Percentiles rank a stretch among this genome's conserved stretches.
Conservation (phyloP, 2,329 filamentous ascomycete genomes). For the Calonectria hongkongensis region DNA sequence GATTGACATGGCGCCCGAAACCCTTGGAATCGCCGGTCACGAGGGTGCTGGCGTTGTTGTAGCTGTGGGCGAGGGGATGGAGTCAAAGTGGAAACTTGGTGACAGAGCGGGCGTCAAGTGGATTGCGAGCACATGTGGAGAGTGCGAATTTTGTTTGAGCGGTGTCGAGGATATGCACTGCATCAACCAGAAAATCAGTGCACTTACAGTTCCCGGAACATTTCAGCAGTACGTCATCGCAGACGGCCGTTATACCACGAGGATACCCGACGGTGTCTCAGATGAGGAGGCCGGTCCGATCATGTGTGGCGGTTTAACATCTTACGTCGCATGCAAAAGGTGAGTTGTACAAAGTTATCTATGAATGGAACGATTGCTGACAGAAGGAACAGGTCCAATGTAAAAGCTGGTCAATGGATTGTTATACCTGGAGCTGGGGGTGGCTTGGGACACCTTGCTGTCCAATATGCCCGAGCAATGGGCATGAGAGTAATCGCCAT, state of each 20-base stretch:
- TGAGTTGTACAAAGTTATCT: background rate
- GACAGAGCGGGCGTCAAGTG: slow-evolving; percentile 91
- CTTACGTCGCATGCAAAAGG: slow-evolving; percentile 90
- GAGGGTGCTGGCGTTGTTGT: slow-evolving; percentile 87
- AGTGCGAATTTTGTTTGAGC: slow-evolving; percentile 86
- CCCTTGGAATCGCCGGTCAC: slow-evolving; percentile 77
- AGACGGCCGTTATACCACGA: slow-evolving; percentile 87
- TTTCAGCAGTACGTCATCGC: slow-evolving; percentile 93
- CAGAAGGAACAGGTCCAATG: slow-evolving; percentile 69
- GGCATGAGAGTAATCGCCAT: slow-evolving; percentile 86
- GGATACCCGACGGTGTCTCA: slow-evolving; percentile 81
- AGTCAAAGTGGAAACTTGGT: slow-evolving; percentile 81
- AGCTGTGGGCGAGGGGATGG: slow-evolving; percentile 83
- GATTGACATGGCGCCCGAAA: slow-evolving; percentile 43
- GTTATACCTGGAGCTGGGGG: slow-evolving; percentile 91
- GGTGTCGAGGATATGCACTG: slow-evolving; percentile 86
- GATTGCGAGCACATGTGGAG: slow-evolving; percentile 88
- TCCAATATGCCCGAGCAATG: slow-evolving; percentile 93
- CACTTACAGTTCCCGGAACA: slow-evolving; percentile 90
- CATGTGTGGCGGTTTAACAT: slow-evolving; percentile 87
- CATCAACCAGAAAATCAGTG: slow-evolving; percentile 81
- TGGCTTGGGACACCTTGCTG: slow-evolving; percentile 83
- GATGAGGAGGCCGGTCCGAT: slow-evolving; percentile 86
- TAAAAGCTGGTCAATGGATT: slow-evolving; percentile 82
- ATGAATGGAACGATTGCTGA: rapidly evolving